Percentiles rank a stretch among this genome's conserved stretches.
phyloP scores from a whole-genome alignment of 371 early-diverging fungal species.

The Mortierella sp. region DNA sequence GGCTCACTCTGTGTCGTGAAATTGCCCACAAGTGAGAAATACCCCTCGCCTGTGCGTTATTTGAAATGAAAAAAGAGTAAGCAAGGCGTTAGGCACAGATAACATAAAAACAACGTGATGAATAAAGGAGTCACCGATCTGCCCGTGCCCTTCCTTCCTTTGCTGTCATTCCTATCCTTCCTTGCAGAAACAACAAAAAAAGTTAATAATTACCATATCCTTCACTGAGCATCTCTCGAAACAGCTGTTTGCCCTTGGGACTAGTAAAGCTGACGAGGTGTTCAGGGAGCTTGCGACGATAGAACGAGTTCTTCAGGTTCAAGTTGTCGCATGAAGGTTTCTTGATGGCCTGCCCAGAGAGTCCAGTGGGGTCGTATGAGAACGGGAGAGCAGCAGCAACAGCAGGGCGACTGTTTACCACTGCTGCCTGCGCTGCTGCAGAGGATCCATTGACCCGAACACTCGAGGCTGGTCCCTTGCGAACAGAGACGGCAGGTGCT shows the following conservation, averaged over 20 bases:
- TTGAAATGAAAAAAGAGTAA: conserved; percentile 1
- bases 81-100: background rate
- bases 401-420: background rate
- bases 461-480: conserved; percentile 1
- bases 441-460: background rate
- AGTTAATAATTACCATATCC: conserved; percentile 66
- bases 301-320: conserved; percentile 76
- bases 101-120: background rate
- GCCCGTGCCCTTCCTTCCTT: background rate
- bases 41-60: conserved; percentile 74
- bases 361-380: conserved; percentile 49
- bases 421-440: conserved; percentile 17
- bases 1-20: conserved; percentile 94
- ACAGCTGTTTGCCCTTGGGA: conserved; percentile 79
- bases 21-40: conserved; percentile 88
- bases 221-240: conserved; percentile 80
- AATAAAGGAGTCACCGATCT: background rate
- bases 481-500: conserved; percentile 12
- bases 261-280: conserved; percentile 86
- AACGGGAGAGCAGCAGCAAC: conserved; percentile 31
- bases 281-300: conserved; percentile 81
- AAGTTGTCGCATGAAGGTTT: conserved; percentile 55
- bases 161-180: background rate
- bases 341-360: conserved; percentile 39
- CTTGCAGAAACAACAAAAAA: background rate